These are phyloP conservation scores for Zygosaccharomyces siamensis DNA, from an alignment of 805 yeast genomes.

Conservation along the genomic window DNA sequence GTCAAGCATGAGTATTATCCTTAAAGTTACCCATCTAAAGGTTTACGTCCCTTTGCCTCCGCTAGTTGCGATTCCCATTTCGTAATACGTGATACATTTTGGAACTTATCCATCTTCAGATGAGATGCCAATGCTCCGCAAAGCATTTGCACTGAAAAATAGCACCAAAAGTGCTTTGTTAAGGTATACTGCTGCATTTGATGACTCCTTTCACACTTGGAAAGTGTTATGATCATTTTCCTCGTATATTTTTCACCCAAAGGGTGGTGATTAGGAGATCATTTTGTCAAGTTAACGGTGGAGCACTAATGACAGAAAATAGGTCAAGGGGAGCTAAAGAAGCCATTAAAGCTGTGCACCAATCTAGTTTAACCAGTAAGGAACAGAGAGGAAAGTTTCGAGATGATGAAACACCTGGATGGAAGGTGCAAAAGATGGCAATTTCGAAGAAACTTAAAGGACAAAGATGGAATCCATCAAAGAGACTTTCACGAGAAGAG, in stretches of 20 bases:
- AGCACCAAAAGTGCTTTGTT: too few relatives aligned
- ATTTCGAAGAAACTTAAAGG: constrained; percentile 56
- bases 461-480: constrained; percentile 60
- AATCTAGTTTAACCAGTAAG: constrained; percentile 12
- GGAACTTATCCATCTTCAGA: background rate
- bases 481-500: constrained; percentile 59
- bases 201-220: background rate
- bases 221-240: background rate
- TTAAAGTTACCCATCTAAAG: background rate
- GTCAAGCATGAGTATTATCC: too few relatives aligned
- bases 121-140: background rate
- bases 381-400: constrained; percentile 4
- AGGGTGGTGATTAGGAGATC: constrained; percentile 2
- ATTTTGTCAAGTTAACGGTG: constrained; percentile 9
- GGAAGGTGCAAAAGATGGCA: constrained; percentile 68
- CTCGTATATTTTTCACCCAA: background rate
- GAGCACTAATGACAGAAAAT: constrained; percentile 4
- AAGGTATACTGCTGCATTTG: background rate
- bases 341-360: constrained; percentile 18
- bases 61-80: background rate
- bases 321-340: constrained; percentile 17
- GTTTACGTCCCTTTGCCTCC: constrained; percentile 1
- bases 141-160: too few relatives aligned
- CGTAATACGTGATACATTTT: background rate
- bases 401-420: constrained; percentile 45